These are phyloP conservation scores for Sedum album DNA, from an alignment of 164 flowering plant genomes.

Conservation along the genomic window DNA sequence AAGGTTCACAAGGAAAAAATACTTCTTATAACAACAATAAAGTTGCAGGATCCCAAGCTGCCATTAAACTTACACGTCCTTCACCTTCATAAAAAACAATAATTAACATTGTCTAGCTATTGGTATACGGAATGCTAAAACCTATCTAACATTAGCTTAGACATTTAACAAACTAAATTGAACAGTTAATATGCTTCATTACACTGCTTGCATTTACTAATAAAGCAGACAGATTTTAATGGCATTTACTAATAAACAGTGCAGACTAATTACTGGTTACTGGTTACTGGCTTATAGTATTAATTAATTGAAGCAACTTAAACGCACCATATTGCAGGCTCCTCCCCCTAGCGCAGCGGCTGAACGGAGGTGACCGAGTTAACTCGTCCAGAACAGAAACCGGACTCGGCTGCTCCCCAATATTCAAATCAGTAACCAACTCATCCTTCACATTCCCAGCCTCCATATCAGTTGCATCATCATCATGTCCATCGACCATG, in stretches of 20 bases:
- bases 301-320: no score
- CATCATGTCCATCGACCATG: constrained; percentile 11
- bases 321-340: constrained; percentile 13
- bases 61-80: background rate
- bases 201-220: no score
- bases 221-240: background rate
- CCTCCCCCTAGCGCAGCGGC: background rate
- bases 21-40: background rate
- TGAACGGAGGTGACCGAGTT: constrained; percentile 13
- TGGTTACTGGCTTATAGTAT: no score
- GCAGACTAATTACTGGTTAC: no score
- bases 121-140: background rate
- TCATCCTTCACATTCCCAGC: constrained; percentile 6
- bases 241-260: background rate
- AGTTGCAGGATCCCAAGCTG: background rate
- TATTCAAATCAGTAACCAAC: constrained; percentile 12
- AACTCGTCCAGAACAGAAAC: constrained; percentile 40
- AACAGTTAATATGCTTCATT: no score
- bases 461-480: background rate
- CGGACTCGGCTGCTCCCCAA: constrained; percentile 54
- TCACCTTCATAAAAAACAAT: background rate
- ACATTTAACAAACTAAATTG: no score
- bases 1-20: background rate
- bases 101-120: background rate
- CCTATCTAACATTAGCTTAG: no score